Conservation (phyloP, 2,329 filamentous ascomycete species). For the Sordariomycetes sp. region DNA sequence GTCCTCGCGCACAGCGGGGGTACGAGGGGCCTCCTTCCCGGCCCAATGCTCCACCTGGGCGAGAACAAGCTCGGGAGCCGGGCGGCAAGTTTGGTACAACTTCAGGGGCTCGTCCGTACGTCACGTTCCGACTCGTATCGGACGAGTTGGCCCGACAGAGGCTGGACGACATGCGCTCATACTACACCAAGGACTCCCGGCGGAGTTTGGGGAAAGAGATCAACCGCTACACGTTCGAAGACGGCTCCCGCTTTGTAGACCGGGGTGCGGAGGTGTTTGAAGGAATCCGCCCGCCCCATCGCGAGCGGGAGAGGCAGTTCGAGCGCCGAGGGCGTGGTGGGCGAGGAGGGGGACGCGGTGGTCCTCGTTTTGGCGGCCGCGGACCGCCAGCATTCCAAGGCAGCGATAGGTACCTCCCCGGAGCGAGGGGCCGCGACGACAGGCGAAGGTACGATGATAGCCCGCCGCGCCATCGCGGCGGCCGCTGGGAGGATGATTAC, state of each 20-base stretch:
- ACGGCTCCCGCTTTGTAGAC: slow-evolving; percentile 56
- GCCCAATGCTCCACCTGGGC: slow-evolving; percentile 5
- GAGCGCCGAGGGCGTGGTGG: slow-evolving; percentile 15
- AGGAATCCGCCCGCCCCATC: slow-evolving; percentile 45
- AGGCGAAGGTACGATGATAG: slow-evolving; percentile 1
- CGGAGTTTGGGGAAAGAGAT: slow-evolving; percentile 36
- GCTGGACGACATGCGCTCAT: slow-evolving; percentile 42
- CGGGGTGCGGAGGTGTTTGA: slow-evolving; percentile 60
- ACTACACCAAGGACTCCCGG: slow-evolving; percentile 29
- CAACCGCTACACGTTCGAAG: slow-evolving; percentile 65
- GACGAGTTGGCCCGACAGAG: slow-evolving; percentile 54
- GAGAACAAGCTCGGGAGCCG: not conserved
- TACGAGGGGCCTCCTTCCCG: not conserved
- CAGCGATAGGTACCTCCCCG: slow-evolving; percentile 3
- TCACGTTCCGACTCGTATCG: slow-evolving; percentile 47
- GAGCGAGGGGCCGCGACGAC: not conserved
- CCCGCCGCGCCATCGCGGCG: not conserved
- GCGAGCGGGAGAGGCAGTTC: not conserved
- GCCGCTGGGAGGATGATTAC: not conserved
- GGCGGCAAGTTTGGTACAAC: slow-evolving; percentile 18
- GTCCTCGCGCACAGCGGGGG: slow-evolving; percentile 19
- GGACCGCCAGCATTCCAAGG: not conserved
- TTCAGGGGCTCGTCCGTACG: slow-evolving; percentile 22
- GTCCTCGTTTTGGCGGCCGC: not conserved
- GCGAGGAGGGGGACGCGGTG: slow-evolving; percentile 4